phyloP scores from a whole-genome alignment of 1,139 yeast genomes.

The Scheffersomyces illinoinensis region DNA sequence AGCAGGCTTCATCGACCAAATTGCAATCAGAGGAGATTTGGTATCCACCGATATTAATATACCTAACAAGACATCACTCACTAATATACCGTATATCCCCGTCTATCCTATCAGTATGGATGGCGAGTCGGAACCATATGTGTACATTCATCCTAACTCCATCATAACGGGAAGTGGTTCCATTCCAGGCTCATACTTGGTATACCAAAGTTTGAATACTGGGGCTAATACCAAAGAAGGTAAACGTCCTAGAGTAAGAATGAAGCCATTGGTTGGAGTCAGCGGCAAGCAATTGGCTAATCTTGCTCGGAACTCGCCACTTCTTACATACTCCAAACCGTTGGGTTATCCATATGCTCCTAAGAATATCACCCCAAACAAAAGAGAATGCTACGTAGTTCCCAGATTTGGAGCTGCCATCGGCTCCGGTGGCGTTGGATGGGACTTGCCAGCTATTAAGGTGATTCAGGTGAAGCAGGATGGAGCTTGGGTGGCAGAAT shows the following conservation, averaged over 20 bases:
- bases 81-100: slow-evolving; percentile 73
- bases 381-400: slow-evolving; percentile 84
- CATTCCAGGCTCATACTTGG: slow-evolving; percentile 73
- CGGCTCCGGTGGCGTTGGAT: slow-evolving; percentile 84
- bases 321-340: slow-evolving; percentile 86
- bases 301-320: slow-evolving; percentile 69
- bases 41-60: slow-evolving; percentile 63
- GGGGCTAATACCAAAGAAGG: slow-evolving; percentile 42
- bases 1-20: slow-evolving; percentile 89
- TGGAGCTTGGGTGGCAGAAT: slow-evolving; percentile 60
- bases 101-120: slow-evolving; percentile 53
- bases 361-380: slow-evolving; percentile 58
- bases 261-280: slow-evolving; percentile 77
- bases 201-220: slow-evolving; percentile 63
- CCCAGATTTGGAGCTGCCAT: slow-evolving; percentile 87
- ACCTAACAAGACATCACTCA: slow-evolving; percentile 58
- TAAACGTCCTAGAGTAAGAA: slow-evolving; percentile 51
- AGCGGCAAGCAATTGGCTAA: slow-evolving; percentile 75
- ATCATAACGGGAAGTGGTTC: slow-evolving; percentile 55
- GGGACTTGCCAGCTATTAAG: slow-evolving; percentile 88
- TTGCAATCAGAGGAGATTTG: slow-evolving; percentile 81
- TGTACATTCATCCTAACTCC: slow-evolving; percentile 79
- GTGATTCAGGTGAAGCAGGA: slow-evolving; percentile 65
- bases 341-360: slow-evolving; percentile 90
- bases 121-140: slow-evolving; percentile 51